A percentile compares a stretch with the other conserved stretches of the same genome.
Evolutionary conservation across 192 early-diverging fungal genomes (phyloP).

Genomic region (Coemansia sp.): DNA sequence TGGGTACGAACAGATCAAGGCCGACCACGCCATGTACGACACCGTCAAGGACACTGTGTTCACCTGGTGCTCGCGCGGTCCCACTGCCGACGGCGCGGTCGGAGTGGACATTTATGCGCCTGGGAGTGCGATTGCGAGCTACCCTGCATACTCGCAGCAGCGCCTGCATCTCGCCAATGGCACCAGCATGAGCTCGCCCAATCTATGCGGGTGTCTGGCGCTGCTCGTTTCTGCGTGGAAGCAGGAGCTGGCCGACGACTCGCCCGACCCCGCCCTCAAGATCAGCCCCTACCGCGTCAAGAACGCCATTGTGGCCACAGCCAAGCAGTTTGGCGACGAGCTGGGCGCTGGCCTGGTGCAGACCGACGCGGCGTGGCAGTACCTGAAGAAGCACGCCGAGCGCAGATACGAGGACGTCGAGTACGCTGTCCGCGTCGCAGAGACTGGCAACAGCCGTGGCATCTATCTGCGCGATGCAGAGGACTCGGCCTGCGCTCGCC

Average conservation of each 20-base stretch:
- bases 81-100: constrained; percentile 77
- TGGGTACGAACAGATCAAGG: constrained; percentile 77
- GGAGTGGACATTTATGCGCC: constrained; percentile 84
- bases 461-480: constrained; percentile 81
- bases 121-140: constrained; percentile 88
- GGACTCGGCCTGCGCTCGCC: constrained; percentile 65
- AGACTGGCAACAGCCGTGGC: constrained; percentile 50
- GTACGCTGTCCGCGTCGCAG: constrained; percentile 53
- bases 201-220: constrained; percentile 82
- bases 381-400: constrained; percentile 61
- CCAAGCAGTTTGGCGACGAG: constrained; percentile 76
- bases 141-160: constrained; percentile 76
- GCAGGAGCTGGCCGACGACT: constrained; percentile 26
- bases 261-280: constrained; percentile 56
- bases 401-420: constrained; percentile 65
- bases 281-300: constrained; percentile 82
- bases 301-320: constrained; percentile 70
- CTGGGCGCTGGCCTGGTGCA: constrained; percentile 80
- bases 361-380: constrained; percentile 82
- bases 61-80: constrained; percentile 90
- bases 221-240: constrained; percentile 86
- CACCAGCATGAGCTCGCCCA: constrained; percentile 93
- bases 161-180: constrained; percentile 83
- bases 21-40: constrained; percentile 83
- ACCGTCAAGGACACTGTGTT: constrained; percentile 72